Evolutionary conservation across 306 rosid genomes (phyloP), one percentile per base, ranked within the genome.

Genomic region (Pyrus pyrifolia): DNA sequence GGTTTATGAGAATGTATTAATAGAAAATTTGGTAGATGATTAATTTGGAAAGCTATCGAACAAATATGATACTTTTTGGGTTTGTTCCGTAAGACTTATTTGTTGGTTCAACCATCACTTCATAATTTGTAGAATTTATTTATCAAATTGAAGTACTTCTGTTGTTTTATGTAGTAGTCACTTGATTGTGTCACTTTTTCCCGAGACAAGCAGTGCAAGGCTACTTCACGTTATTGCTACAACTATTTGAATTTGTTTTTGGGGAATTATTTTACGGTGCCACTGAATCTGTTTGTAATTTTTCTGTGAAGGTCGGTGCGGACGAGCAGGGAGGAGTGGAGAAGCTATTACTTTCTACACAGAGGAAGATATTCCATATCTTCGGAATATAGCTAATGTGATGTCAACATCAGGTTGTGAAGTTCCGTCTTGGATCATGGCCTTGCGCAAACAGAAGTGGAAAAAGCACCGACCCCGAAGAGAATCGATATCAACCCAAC

Each of bases 281-380:
- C 53, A 22, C 67, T 86, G 74, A 74, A 40, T 31, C 78, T 33
- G 57, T 40, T 73, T 77, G 57, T 65, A 78, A 45, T 15, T 59
- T 67, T 33, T 87, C 75, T 45, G 58, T 73, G 77, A 79, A 95
- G 99, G 99, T 80, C 99, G 96, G 21, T 85, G 97, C 67, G 99
- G 99, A 67, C 82, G 99, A 89, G 99, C 99, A 11, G 99, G 97
- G 78, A 90, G 97, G 83, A 83, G 78, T 11, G 99, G 99, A 35
- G 92, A 91, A 86, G 98, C 99, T 4, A 87, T 92, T 67, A 95
- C 99, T 45, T 86, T 90, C 76, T 95, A 89, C 85, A 86, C 99
- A 12, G 96, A 92, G 79, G 93, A 86, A 12, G 98, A 92, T 78
- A 83, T 92, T 61, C 96, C 96, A 12, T 90, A 86, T 78, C 80